Conservation (phyloP, 345 rosid genomes). For the Euclidium syriacum region DNA sequence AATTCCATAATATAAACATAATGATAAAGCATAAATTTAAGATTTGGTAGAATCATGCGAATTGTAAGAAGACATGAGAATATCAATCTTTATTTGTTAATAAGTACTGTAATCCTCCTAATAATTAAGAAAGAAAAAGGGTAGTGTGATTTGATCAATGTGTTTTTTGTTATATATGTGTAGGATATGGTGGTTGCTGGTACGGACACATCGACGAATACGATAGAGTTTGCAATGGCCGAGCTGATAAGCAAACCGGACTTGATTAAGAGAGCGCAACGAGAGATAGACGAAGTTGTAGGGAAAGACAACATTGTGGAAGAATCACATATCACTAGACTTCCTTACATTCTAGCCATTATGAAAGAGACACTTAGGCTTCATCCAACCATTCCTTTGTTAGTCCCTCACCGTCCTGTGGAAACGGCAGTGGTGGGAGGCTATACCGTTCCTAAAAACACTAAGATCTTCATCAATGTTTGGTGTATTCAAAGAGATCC, state of each 20-base stretch:
- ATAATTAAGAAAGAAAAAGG: too few relatives aligned
- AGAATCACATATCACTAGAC: conserved; percentile 20
- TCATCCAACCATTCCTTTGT: conserved; percentile 13
- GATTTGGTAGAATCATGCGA: too few relatives aligned
- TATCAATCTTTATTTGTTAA: neutral
- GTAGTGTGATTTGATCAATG: neutral
- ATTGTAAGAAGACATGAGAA: too few relatives aligned
- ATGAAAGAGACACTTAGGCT: conserved; percentile 31
- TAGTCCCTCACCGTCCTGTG: conserved; percentile 11
- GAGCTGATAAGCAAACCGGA: conserved; percentile 1
- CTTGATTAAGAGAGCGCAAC: conserved; percentile 8
- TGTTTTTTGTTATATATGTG: neutral
- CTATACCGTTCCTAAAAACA: conserved; percentile 19
- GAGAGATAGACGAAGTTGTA: conserved; percentile 24
- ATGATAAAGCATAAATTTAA: neutral
- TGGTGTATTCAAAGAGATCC: conserved; percentile 22
- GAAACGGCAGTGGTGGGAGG: conserved; percentile 4
- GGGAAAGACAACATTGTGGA: conserved; percentile 13
- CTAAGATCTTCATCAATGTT: conserved; percentile 16
- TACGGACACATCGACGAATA: conserved; percentile 15
- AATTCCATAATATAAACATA: neutral
- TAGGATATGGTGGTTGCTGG: conserved; percentile 26
- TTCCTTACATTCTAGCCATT: conserved; percentile 16
- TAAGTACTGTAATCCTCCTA: too few relatives aligned
- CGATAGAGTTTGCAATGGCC: conserved; percentile 25